Base-by-base conservation (phyloP, 176 grass and related monocot species). In the Carex cristatella region DNA sequence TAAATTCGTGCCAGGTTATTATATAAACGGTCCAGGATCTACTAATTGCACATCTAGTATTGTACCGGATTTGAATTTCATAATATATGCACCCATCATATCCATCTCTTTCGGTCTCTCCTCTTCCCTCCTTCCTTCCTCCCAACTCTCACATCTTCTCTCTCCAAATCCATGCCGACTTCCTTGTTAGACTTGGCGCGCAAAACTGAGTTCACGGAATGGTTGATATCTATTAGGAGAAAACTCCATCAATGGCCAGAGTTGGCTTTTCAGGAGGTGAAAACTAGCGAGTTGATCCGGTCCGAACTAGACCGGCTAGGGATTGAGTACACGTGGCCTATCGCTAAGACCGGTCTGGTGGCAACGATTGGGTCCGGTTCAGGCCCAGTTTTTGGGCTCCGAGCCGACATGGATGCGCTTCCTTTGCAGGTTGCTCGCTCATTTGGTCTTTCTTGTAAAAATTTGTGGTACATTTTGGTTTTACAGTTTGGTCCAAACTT, bases 321-420 rank as follows among this genome's bases (percentile, higher is more conserved):
- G 32, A 79, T 97, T 27, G 33, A 85, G 0, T 94, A 92, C 86
- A 58, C 2, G 2, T 97, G 90, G 94, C 90, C 92, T 14, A 82
- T 94, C 60, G 87, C 92, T 11, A 57, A 23, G 54, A 94, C 94
- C 2, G 94, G 92, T 59, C 81, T 94, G 73, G 86, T 94, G 8
- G 92, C 89, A 31, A 84, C 86, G 49, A 78, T 92, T 3, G 77
- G 48, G 0, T 86, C 10, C 27, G 91, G 49, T 69, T 19, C 54
- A 2, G 87, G 87, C 2, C 92, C 89, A 0, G 65, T 94, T 57
- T 94, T 97, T 42, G 90, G 89, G 10, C 92, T 97, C 71, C 69
- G 94, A 14, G 94, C 94, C 0, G 94, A 97, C 89, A 97, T 97
- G 94, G 94, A 94, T 79, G 92, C 94, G 9, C 90, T 97, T 7